Percentiles rank a stretch among this genome's conserved stretches.
Conservation (phyloP, 345 rosid species). For the Salix exigua region DNA sequence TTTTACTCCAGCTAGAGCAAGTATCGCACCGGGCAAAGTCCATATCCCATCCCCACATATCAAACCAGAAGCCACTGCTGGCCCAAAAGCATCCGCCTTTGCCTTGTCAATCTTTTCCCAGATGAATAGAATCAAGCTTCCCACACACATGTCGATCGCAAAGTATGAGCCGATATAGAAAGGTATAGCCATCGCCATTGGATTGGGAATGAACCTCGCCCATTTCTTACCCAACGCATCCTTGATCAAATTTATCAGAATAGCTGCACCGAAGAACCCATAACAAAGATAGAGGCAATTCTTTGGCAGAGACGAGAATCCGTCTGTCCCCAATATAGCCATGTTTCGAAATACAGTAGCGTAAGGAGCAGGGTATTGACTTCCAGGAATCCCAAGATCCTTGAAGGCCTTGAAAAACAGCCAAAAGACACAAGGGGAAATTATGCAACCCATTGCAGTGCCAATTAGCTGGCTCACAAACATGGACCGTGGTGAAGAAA, state of each 20-base stretch:
- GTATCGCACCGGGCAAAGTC: slow-evolving; percentile 26
- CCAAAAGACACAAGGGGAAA: slow-evolving; percentile 46
- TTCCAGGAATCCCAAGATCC: slow-evolving; percentile 37
- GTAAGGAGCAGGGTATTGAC: slow-evolving; percentile 44
- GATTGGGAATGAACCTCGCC: slow-evolving; percentile 43
- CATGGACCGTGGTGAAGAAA: slow-evolving; percentile 48
- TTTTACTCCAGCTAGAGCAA: slow-evolving; percentile 17
- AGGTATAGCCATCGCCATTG: slow-evolving; percentile 54
- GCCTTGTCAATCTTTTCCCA: slow-evolving; percentile 40
- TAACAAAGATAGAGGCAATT: slow-evolving; percentile 43
- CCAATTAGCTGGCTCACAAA: slow-evolving; percentile 56
- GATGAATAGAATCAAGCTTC: slow-evolving; percentile 44
- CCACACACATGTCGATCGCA: slow-evolving; percentile 50
- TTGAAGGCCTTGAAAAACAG: slow-evolving; percentile 43
- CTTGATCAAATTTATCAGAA: slow-evolving; percentile 30
- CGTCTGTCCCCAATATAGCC: slow-evolving; percentile 52
- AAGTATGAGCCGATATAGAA: slow-evolving; percentile 47
- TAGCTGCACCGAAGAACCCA: slow-evolving; percentile 37
- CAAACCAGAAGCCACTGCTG: slow-evolving; percentile 27
- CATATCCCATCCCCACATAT: slow-evolving; percentile 28
- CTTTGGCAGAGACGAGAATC: slow-evolving; percentile 49
- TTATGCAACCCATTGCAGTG: slow-evolving; percentile 46
- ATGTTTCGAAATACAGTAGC: slow-evolving; percentile 46
- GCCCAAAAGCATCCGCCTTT: slow-evolving; percentile 27
- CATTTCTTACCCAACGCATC: slow-evolving; percentile 23